Evolutionary conservation across 2,329 filamentous ascomycete species (phyloP).

Genomic region (Botrytis fabae): DNA sequence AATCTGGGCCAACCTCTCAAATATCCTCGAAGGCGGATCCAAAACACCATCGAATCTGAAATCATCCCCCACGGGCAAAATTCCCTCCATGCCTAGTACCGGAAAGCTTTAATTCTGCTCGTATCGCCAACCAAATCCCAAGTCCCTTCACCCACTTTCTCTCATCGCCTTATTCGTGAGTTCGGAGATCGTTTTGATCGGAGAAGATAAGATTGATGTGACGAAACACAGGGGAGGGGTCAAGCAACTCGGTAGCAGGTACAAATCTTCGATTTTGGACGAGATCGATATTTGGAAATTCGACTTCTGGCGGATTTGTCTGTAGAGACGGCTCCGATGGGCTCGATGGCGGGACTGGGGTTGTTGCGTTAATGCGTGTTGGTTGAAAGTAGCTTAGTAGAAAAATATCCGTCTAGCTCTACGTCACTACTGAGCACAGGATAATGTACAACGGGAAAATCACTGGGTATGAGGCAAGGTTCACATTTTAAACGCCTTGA

Average conservation of each 20-base stretch:
- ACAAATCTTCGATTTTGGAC: conserved; percentile 5
- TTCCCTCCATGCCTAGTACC: conserved; percentile 34
- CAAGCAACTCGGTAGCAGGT: neutral
- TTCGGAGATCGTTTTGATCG: conserved; percentile 7
- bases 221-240: neutral
- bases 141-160: conserved; percentile 4
- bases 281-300: conserved; percentile 12
- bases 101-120: conserved; percentile 1
- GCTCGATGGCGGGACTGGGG: conserved; percentile 7
- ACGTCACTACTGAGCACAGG: conserved; percentile 7
- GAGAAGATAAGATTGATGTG: neutral
- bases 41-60: conserved; percentile 48
- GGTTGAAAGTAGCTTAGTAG: neutral
- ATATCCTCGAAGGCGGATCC: conserved; percentile 67
- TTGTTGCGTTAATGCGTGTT: conserved; percentile 3
- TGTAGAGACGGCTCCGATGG: neutral
- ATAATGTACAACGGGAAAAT: neutral
- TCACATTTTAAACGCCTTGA: neutral
- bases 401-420: neutral
- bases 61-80: conserved; percentile 32
- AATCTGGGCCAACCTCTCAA: conserved; percentile 71
- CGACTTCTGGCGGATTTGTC: neutral
- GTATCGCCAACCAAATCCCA: neutral
- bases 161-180: conserved; percentile 23
- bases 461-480: neutral